phyloP scores from a whole-genome alignment of 129 eudicot genomes.

The Artemisia tridentata region DNA sequence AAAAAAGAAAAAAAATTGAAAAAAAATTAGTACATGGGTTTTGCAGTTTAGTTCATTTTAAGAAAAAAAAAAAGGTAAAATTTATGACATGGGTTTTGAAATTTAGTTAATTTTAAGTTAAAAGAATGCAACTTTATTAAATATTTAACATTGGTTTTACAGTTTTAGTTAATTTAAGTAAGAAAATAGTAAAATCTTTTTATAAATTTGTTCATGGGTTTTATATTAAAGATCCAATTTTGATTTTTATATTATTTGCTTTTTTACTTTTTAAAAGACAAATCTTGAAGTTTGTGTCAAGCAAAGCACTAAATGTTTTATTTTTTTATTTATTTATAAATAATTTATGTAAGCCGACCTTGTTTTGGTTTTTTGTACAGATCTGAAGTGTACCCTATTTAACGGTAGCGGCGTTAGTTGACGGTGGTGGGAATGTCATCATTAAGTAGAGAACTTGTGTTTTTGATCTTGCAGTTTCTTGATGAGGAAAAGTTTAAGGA shows the following conservation, averaged over 20 bases:
- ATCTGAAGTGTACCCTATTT: slow-evolving; percentile 53
- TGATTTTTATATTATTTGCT: slow-evolving; percentile 10
- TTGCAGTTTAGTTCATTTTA: too few relatives aligned
- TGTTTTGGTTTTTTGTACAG: slow-evolving; percentile 36
- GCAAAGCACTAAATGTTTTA: slow-evolving; percentile 32
- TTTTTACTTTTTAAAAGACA: background rate
- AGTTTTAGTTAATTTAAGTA: background rate
- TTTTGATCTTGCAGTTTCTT: slow-evolving; percentile 85
- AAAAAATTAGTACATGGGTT: too few relatives aligned
- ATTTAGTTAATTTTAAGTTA: too few relatives aligned
- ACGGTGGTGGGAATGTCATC: slow-evolving; percentile 68
- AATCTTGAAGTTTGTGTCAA: slow-evolving; percentile 46
- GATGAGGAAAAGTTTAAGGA: slow-evolving; percentile 95
- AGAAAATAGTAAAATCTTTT: background rate
- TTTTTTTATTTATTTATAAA: slow-evolving; percentile 1
- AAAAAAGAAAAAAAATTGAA: too few relatives aligned
- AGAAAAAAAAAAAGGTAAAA: too few relatives aligned
- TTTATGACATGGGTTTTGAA: too few relatives aligned
- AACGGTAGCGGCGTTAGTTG: background rate
- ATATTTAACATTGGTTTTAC: background rate
- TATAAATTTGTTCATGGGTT: slow-evolving; percentile 5
- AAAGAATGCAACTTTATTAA: too few relatives aligned
- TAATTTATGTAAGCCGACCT: too few relatives aligned
- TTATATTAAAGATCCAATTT: slow-evolving; percentile 21
- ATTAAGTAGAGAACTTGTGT: slow-evolving; percentile 88